Conservation (phyloP, 345 rosid species). For the Gossypioides kirkii region DNA sequence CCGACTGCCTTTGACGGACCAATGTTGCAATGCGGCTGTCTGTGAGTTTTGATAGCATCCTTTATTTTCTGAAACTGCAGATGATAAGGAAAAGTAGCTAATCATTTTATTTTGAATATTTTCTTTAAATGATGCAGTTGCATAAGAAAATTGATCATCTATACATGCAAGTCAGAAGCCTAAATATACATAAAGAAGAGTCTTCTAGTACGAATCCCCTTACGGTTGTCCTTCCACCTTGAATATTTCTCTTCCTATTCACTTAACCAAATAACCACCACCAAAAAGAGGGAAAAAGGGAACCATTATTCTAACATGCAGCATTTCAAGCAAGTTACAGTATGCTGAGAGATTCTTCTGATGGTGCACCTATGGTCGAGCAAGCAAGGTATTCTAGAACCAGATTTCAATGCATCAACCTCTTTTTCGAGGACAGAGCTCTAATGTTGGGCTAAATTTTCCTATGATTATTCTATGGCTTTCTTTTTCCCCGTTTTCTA, state of each 20-base stretch:
- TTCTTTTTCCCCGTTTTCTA: neutral
- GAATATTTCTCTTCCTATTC: neutral
- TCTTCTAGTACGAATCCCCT: neutral
- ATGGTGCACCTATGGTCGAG: neutral
- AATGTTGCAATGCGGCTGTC: constrained; percentile 49
- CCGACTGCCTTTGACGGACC: constrained; percentile 54
- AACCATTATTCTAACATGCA: neutral
- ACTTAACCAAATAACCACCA: neutral
- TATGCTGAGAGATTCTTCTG: neutral
- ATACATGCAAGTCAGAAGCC: neutral
- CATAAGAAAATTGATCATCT: neutral
- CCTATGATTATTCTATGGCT: neutral
- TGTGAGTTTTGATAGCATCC: constrained; percentile 65
- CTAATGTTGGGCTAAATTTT: neutral
- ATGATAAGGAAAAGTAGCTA: neutral
- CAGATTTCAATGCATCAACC: neutral
- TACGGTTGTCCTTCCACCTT: neutral
- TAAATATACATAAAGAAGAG: neutral
- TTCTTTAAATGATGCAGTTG: neutral
- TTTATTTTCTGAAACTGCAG: constrained; percentile 88
- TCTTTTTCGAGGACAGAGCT: neutral
- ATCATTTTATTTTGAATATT: neutral
- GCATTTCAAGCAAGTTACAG: neutral
- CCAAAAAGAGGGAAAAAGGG: neutral
- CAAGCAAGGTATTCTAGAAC: neutral